Evolutionary conservation across 2,329 filamentous ascomycete genomes (phyloP), one percentile per base, ranked within the genome.

Genomic region (Colletotrichum gigasporum): DNA sequence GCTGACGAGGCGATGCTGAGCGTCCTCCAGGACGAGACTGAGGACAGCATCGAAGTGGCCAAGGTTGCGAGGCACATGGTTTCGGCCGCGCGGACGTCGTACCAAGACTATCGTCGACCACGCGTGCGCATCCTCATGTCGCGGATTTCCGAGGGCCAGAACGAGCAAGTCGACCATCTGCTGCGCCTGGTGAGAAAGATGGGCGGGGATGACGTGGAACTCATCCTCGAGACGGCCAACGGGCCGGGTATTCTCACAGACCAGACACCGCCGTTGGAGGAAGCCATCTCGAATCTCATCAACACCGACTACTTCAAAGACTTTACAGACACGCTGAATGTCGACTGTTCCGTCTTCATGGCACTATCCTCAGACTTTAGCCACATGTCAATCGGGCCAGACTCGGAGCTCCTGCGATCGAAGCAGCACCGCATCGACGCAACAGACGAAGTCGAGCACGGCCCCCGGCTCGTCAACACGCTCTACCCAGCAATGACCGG

Each of bases 321-420:
- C 8, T 75, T 80, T 16, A 78, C 78, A 4, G 16, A 67, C 0
- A 78, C 75, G 4, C 60, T 81, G 18, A 81, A 80, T 62, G 70
- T 81, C 54, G 79, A 81, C 42, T 78, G 80, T 57, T 79, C 78
- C 5, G 73, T 80, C 39, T 74, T 81, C 12, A 75, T 80, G 39
- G 75, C 78, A 41, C 71, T 81, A 26, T 73, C 78, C 32, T 80
- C 78, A 1, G 79, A 81, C 52, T 71, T 80, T 11, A 80, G 78
- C 1, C 78, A 81, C 37, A 61, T 70, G 8, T 56, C 66, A 3
- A 75, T 79, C 5, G 65, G 73, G 16, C 72, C 74, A 1, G 63
- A 47, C 2, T 55, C 53, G 11, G 50, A 41, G 10, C 47, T 67
- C 1, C 69, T 75, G 56, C 69, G 71, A 3, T 79, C 75, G 73